These are phyloP conservation scores for Trichoderma koningiopsis DNA, from an alignment of 2,329 filamentous ascomycete genomes.

Conservation along the genomic window DNA sequence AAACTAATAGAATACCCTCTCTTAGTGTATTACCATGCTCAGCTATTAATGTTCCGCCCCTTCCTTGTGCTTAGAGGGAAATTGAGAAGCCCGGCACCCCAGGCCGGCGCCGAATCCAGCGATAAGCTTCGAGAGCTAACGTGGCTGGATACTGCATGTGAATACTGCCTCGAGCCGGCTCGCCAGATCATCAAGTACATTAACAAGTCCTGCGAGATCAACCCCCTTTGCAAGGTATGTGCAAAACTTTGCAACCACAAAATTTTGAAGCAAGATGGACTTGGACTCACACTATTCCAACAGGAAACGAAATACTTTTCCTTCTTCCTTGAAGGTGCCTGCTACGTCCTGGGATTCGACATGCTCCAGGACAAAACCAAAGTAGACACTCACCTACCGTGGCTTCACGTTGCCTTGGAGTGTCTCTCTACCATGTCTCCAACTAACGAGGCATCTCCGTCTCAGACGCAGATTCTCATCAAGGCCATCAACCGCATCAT, in stretches of 20 bases:
- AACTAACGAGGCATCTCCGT: not conserved
- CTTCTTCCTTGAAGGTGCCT: slow-evolving; percentile 16
- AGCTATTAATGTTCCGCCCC: slow-evolving; percentile 18
- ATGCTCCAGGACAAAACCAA: slow-evolving; percentile 22
- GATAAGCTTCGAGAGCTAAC: slow-evolving; percentile 18
- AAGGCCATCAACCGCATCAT: slow-evolving; percentile 21
- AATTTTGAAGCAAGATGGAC: not conserved
- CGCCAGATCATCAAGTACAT: slow-evolving; percentile 18
- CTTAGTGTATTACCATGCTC: slow-evolving; percentile 13
- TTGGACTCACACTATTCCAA: not conserved
- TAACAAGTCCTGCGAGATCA: slow-evolving; percentile 19
- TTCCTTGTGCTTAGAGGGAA: slow-evolving; percentile 12
- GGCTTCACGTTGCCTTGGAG: slow-evolving; percentile 14
- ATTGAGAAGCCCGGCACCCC: not conserved
- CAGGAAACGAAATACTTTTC: slow-evolving; percentile 17
- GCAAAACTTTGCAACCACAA: not conserved
- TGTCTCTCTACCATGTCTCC: slow-evolving; percentile 18
- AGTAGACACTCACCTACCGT: slow-evolving; percentile 9
- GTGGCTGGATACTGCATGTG: slow-evolving; percentile 17
- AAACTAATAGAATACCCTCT: not conserved
- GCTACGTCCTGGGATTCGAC: slow-evolving; percentile 18
- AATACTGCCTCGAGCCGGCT: slow-evolving; percentile 18
- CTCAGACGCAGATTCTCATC: slow-evolving; percentile 17
- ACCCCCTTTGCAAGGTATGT: slow-evolving; percentile 10
- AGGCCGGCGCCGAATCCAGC: not conserved